phyloP scores from a whole-genome alignment of 2,329 filamentous ascomycete genomes.

The Rutstroemia sp. region DNA sequence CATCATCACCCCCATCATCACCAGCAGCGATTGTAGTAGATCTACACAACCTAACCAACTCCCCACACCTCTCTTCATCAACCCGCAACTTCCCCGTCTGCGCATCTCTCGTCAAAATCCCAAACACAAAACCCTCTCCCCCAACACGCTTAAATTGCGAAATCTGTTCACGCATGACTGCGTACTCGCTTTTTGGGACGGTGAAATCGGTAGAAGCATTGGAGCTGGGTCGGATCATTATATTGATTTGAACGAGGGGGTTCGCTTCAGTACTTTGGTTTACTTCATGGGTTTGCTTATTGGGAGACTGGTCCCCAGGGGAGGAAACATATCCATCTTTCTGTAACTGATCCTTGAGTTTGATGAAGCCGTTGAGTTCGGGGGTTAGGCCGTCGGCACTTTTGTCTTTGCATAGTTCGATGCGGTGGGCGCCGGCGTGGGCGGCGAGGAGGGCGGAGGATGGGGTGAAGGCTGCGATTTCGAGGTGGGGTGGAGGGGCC shows the following conservation, averaged over 20 bases:
- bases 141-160: conserved; percentile 26
- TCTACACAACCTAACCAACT: conserved; percentile 32
- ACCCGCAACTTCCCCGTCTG: conserved; percentile 20
- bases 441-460: conserved; percentile 37
- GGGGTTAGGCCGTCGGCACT: conserved; percentile 36
- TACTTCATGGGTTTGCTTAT: no score
- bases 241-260: no score
- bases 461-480: conserved; percentile 42
- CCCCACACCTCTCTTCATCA: conserved; percentile 34
- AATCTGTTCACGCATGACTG: conserved; percentile 36
- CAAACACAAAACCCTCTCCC: conserved; percentile 45
- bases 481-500: conserved; percentile 26
- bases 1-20: background rate
- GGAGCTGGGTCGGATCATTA: conserved; percentile 9
- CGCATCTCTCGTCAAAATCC: conserved; percentile 32
- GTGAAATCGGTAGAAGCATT: conserved; percentile 29
- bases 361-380: conserved; percentile 18
- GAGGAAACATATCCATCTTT: no score
- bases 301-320: no score
- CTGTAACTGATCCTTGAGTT: no score
- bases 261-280: no score
- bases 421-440: conserved; percentile 38
- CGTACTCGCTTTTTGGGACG: background rate
- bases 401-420: conserved; percentile 42
- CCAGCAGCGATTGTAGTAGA: no score